phyloP scores from a whole-genome alignment of 306 rosid species.

The Pachyrhizus erosus region DNA sequence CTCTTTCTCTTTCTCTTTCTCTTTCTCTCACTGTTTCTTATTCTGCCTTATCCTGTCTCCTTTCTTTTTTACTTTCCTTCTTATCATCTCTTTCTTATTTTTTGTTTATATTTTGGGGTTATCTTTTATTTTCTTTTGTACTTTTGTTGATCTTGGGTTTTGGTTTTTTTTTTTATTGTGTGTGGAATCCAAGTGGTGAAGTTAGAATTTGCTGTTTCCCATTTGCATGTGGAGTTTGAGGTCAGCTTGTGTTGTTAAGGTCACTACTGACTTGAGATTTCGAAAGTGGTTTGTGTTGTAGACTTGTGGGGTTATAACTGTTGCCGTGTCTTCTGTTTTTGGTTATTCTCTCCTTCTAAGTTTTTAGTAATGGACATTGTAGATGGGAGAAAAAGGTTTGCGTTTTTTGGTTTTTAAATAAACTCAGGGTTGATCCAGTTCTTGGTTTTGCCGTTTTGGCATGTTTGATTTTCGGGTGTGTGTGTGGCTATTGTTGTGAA shows the following conservation, averaged over 20 bases:
- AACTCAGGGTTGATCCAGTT: conserved; percentile 29
- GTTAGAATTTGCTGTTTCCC: conserved; percentile 41
- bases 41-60: conserved; percentile 30
- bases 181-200: conserved; percentile 52
- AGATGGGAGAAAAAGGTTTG: neutral
- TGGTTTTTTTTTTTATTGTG: conserved; percentile 31
- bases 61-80: conserved; percentile 38
- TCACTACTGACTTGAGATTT: conserved; percentile 37
- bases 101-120: neutral
- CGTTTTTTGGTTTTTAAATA: neutral
- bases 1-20: neutral
- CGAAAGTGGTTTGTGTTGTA: conserved; percentile 8
- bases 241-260: conserved; percentile 45
- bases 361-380: conserved; percentile 30
- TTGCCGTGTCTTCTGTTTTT: conserved; percentile 4
- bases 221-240: conserved; percentile 72
- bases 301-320: conserved; percentile 7
- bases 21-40: neutral
- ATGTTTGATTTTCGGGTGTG: conserved; percentile 29
- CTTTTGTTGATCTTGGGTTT: neutral
- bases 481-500: neutral
- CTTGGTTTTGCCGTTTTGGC: neutral
- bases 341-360: conserved; percentile 36
- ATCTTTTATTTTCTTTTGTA: neutral
- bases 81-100: neutral